phyloP scores from a whole-genome alignment of 352 stramenopile genomes.

The Pythium phragmitis region DNA sequence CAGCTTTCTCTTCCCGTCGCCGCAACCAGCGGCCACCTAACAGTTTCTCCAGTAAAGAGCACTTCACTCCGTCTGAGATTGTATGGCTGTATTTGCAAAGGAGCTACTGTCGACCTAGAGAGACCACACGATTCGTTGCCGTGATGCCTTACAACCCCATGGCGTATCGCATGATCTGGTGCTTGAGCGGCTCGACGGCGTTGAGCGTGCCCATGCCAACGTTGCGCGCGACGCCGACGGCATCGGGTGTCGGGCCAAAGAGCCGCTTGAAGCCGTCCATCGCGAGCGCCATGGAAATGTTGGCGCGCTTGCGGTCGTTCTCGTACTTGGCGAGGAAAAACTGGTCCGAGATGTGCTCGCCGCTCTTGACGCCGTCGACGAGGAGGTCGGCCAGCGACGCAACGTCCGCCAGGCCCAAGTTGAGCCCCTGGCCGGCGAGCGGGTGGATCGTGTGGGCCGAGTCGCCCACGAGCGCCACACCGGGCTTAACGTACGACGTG shows the following conservation, averaged over 20 bases:
- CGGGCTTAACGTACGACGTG: conserved; percentile 79
- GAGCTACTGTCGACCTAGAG: too few species aligned
- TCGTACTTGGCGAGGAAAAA: conserved; percentile 87
- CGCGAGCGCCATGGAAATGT: conserved; percentile 79
- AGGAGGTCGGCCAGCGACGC: conserved; percentile 73
- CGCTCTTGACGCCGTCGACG: conserved; percentile 70
- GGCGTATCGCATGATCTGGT: conserved; percentile 89
- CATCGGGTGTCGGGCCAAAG: conserved; percentile 73
- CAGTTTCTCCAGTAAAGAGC: too few species aligned
- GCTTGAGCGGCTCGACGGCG: conserved; percentile 84
- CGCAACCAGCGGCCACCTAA: neutral
- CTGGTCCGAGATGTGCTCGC: conserved; percentile 73
- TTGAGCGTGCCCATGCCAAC: conserved; percentile 87
- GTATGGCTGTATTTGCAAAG: conserved; percentile 4
- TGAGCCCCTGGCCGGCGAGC: conserved; percentile 94
- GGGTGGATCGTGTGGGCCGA: conserved; percentile 96
- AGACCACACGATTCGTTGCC: neutral
- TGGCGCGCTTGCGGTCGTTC: conserved; percentile 80
- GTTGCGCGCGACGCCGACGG: conserved; percentile 74
- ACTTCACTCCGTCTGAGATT: neutral
- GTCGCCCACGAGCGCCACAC: conserved; percentile 92
- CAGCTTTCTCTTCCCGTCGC: conserved; percentile 43
- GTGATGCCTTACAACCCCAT: conserved; percentile 67
- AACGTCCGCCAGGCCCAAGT: conserved; percentile 93
- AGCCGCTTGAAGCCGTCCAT: conserved; percentile 91